A percentile compares a stretch with the other conserved stretches of the same genome.
phyloP scores from a whole-genome alignment of 176 grass and related monocot species.

The Avena insularis region DNA sequence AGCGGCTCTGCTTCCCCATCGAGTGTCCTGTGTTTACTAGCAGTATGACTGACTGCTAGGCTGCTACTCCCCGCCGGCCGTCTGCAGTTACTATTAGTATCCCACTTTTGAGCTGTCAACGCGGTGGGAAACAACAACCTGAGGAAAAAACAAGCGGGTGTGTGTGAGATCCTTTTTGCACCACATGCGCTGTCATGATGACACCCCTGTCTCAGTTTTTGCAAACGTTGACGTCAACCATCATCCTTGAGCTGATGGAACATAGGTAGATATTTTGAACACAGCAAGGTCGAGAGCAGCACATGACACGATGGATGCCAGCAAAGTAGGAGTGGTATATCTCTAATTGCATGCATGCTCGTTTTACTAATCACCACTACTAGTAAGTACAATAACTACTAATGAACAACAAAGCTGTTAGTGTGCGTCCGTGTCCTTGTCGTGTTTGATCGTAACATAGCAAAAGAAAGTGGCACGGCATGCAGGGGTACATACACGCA shows the following conservation, averaged over 20 bases:
- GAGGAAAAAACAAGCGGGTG: conserved; percentile 45
- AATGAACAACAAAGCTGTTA: neutral
- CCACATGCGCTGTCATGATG: conserved; percentile 1
- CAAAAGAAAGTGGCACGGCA: conserved; percentile 45
- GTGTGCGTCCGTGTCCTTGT: conserved; percentile 30
- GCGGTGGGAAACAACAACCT: conserved; percentile 70
- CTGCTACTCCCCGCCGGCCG: conserved; percentile 27
- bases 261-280: conserved; percentile 49
- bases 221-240: conserved; percentile 44
- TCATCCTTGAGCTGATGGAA: neutral
- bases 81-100: conserved; percentile 49
- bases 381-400: no score
- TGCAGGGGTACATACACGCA: neutral
- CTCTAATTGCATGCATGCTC: neutral
- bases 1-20: conserved; percentile 6
- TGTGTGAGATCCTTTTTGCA: conserved; percentile 55
- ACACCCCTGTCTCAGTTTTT: neutral
- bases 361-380: neutral
- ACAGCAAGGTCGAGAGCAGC: conserved; percentile 29
- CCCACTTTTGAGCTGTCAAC: conserved; percentile 66
- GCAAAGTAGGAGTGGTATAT: neutral
- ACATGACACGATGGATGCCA: conserved; percentile 10
- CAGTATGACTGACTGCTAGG: neutral
- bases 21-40: conserved; percentile 25
- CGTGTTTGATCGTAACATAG: conserved; percentile 50